Base-by-base conservation (phyloP, 2,329 filamentous ascomycete species). In the Claviceps spartinae region DNA sequence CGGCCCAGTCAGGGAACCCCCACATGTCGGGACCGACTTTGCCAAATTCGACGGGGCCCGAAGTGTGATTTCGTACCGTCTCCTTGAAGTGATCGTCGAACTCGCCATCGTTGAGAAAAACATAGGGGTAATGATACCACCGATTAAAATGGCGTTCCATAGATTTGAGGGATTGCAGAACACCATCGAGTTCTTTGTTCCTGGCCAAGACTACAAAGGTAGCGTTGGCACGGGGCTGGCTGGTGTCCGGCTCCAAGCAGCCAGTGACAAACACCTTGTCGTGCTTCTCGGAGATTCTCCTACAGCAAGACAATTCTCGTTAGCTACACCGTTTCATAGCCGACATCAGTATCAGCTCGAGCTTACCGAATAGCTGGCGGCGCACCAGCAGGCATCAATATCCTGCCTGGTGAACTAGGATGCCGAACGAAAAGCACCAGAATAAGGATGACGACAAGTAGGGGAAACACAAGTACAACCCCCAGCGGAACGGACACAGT, bases 71-170 rank as follows among this genome's bases (percentile, higher is more conserved):
- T 63, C 77, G 72, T 53, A 98, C 81, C 0, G 83, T 84, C 60
- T 91, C 85, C 67, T 88, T 94, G 78, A 98, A 98, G 13, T 83
- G 87, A 63, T 88, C 81, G 69, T 97, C 90, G 78, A 98, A 98
- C 53, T 97, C 90, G 57, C 85, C 93, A 63, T 98, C 91, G 70
- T 98, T 98, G 60, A 98, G 75, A 69, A 98, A 97, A 60, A 97
- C 91, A 65, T 97, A 98, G 26, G 93, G 93, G 67, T 98, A 98
- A 69, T 97, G 82, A 67, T 89, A 98, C 90, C 91, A 98, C 59
- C 90, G 82, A 71, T 98, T 98, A 80, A 98, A 98, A 70, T 98
- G 93, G 61, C 93, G 81, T 73, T 98, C 93, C 59, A 98, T 90
- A 44, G 91, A 97, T 73, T 96, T 96, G 67, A 98, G 79, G 9